phyloP scores from a whole-genome alignment of 345 rosid species.

The Bruguiera sexangula region DNA sequence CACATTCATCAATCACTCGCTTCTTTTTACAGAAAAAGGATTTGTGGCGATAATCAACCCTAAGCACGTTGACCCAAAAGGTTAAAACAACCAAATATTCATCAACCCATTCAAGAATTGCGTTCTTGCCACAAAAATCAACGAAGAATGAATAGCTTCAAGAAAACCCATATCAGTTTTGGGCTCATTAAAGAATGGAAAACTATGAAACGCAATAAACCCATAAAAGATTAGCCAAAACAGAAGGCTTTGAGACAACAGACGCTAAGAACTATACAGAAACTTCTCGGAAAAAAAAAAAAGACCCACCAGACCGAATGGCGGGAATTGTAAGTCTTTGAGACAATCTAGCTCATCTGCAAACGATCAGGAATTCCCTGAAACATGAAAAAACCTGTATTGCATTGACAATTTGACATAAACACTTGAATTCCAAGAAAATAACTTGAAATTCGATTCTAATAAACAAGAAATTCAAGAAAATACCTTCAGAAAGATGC shows the following conservation, averaged over 20 bases:
- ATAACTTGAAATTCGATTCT: background rate
- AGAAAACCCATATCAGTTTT: background rate
- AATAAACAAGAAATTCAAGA: background rate
- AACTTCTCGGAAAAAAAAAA: background rate
- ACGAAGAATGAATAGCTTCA: background rate
- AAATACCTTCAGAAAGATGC: background rate
- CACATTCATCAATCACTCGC: background rate
- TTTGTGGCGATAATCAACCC: background rate
- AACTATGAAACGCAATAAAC: background rate
- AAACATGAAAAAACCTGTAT: background rate
- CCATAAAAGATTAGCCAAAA: slow-evolving; percentile 5
- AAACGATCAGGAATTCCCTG: slow-evolving; percentile 15
- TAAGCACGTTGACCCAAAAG: slow-evolving; percentile 10
- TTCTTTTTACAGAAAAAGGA: background rate
- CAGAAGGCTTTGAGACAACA: background rate
- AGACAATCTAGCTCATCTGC: slow-evolving; percentile 26
- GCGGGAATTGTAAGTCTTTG: slow-evolving; percentile 15
- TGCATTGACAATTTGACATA: too few relatives aligned
- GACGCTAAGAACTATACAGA: background rate
- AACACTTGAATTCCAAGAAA: background rate
- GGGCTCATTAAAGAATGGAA: background rate
- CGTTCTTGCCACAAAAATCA: background rate
- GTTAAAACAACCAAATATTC: slow-evolving; percentile 12
- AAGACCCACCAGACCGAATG: slow-evolving; percentile 15
- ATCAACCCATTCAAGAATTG: background rate